Evolutionary conservation across 169 alveolate species (phyloP), one percentile per base, ranked within the genome.

Genomic region (Eimeria sp.): DNA sequence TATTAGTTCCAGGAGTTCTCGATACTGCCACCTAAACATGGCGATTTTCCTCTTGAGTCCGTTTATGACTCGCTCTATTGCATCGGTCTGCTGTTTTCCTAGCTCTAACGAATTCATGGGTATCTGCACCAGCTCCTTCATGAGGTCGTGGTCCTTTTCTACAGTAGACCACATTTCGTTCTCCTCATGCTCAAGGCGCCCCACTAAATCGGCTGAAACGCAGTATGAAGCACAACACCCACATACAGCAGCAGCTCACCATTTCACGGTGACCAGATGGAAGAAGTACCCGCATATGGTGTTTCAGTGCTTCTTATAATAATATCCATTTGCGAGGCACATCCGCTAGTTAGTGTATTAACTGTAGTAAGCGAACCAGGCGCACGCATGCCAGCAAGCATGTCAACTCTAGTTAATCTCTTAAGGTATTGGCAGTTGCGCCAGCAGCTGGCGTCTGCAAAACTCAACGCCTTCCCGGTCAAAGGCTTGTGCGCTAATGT

Each of bases 21-120:
- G 78, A 63, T 87, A 87, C 72, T 87, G 93, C 93, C 93, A 87
- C 45, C 34, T 87, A 82, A 87, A 87, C 93, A 87, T 87, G 18
- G 93, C 78, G 40, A 87, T 58, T 45, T 87, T 87, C 63, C 93
- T 63, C 63, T 87, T 87, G 27, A 87, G 65, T 40, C 93, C 93
- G 51, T 87, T 87, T 45, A 87, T 49, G 34, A 87, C 93, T 70
- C 93, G 63, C 61, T 87, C 93, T 22, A 87, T 87, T 30, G 93
- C 93, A 63, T 87, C 93, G n/a, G 93, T 72, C 67, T 87, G 93
- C 47, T 63, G 78, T 27, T 87, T 58, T 22, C 93, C 82, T 4
- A 57, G 47, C 93, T 61, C 82, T n/a, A 87, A 63, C 47, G 93
- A 87, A 49, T 57, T 49, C 83, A 87, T 14, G 45, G 93, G 93